Evolutionary conservation across 1,139 yeast genomes (phyloP).

Genomic region (Taiozyma sp.): DNA sequence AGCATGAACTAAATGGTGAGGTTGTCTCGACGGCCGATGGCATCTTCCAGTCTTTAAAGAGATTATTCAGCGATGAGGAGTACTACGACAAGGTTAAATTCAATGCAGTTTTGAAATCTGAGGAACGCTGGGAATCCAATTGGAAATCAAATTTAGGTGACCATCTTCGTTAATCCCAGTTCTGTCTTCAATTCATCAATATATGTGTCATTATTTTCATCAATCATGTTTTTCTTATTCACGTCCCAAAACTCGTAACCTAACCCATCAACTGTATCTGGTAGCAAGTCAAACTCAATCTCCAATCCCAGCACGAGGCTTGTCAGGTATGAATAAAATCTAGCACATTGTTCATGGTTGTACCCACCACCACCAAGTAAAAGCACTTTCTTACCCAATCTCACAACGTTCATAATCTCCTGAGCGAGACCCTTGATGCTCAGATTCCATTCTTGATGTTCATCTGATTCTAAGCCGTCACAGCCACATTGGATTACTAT

Average conservation of each 20-base stretch:
- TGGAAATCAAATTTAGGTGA: conserved; percentile 44
- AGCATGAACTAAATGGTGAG: conserved; percentile 41
- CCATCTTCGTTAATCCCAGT: conserved; percentile 2
- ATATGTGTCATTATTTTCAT: conserved; percentile 33
- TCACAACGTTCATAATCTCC: conserved; percentile 33
- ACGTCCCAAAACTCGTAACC: conserved; percentile 48
- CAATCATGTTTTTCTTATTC: conserved; percentile 33
- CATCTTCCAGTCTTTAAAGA: conserved; percentile 44
- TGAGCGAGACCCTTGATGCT: conserved; percentile 46
- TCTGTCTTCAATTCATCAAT: conserved; percentile 15
- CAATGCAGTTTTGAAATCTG: conserved; percentile 73
- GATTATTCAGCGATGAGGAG: conserved; percentile 39
- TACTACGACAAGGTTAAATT: conserved; percentile 37
- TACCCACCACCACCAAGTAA: conserved; percentile 81
- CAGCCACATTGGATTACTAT: conserved; percentile 67
- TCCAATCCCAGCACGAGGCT: conserved; percentile 23
- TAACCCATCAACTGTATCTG: conserved; percentile 50
- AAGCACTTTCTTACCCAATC: conserved; percentile 34
- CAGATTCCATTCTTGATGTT: conserved; percentile 65
- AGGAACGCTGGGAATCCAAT: conserved; percentile 67
- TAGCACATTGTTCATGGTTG: conserved; percentile 56
- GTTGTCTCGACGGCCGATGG: conserved; percentile 40
- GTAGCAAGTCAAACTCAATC: conserved; percentile 35
- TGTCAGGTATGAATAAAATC: conserved; percentile 61
- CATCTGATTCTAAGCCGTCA: conserved; percentile 64